phyloP scores from a whole-genome alignment of 768 basidiomycete species.

The Russula dissimulans region DNA sequence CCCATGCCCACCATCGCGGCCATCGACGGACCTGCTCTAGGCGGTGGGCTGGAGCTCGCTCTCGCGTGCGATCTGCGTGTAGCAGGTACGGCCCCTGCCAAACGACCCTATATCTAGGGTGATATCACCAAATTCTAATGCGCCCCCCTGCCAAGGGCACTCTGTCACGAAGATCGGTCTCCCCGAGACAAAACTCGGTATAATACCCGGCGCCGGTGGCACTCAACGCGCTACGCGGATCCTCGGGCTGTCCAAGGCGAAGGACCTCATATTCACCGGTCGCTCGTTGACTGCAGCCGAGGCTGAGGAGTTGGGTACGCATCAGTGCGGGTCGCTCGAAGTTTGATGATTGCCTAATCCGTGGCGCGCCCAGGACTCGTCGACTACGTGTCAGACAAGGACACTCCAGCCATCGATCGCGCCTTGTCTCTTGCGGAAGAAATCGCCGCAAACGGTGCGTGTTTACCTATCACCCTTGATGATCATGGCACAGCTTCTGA shows the following conservation, averaged over 20 bases:
- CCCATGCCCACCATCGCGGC: constrained; percentile 88
- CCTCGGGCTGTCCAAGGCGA: constrained; percentile 70
- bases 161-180: constrained; percentile 78
- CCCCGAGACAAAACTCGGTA: constrained; percentile 68
- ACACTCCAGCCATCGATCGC: constrained; percentile 53
- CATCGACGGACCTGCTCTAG: constrained; percentile 87
- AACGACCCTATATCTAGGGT: too few species aligned
- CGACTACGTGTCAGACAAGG: constrained; percentile 65
- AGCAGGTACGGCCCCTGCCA: constrained; percentile 44
- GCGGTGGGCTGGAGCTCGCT: constrained; percentile 84
- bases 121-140: too few species aligned
- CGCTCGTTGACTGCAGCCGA: constrained; percentile 56
- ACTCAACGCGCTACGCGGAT: constrained; percentile 77
- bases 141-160: constrained; percentile 37
- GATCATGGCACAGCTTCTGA: not conserved
- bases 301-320: constrained; percentile 61
- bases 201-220: constrained; percentile 87
- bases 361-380: constrained; percentile 50
- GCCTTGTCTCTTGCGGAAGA: constrained; percentile 60
- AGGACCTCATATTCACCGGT: constrained; percentile 80
- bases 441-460: constrained; percentile 57
- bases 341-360: not conserved
- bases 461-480: constrained; percentile 12
- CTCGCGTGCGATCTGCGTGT: constrained; percentile 87
- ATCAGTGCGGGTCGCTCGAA: not conserved